Evolutionary conservation across 371 early-diverging fungal species (phyloP).

Genomic region (Catenaria anguillulae): DNA sequence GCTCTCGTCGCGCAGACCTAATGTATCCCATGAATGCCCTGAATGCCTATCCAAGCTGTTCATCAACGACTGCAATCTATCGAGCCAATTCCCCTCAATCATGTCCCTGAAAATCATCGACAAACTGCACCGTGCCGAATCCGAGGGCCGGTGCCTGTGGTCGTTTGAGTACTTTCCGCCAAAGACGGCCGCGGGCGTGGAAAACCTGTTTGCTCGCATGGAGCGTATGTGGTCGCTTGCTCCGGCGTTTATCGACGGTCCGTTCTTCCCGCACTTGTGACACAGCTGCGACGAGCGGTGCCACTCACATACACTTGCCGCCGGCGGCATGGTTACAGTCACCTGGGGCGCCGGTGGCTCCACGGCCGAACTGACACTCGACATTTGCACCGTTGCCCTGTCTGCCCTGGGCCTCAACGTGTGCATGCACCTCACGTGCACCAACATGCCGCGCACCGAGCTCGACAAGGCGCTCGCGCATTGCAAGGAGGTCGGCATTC

Average conservation of each 20-base stretch:
- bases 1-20: too few species aligned
- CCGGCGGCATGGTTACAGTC: too few species aligned
- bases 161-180: slow-evolving; percentile 96
- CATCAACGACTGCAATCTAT: too few species aligned
- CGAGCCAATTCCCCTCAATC: too few species aligned
- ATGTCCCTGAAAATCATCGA: slow-evolving; percentile 53
- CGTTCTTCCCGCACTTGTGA: too few species aligned
- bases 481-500: slow-evolving; percentile 80
- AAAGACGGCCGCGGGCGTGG: slow-evolving; percentile 80
- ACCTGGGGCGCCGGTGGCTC: slow-evolving; percentile 95
- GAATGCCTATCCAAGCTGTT: too few species aligned
- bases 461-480: slow-evolving; percentile 67
- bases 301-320: too few species aligned
- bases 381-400: slow-evolving; percentile 75
- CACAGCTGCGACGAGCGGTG: too few species aligned
- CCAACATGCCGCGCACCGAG: slow-evolving; percentile 79
- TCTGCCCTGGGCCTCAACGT: slow-evolving; percentile 85
- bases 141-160: slow-evolving; percentile 50
- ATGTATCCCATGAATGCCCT: too few species aligned
- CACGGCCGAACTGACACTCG: slow-evolving; percentile 69
- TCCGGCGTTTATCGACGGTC: slow-evolving; percentile 77
- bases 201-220: slow-evolving; percentile 81
- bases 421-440: slow-evolving; percentile 94
- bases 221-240: slow-evolving; percentile 81
- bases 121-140: slow-evolving; percentile 50